Conservation (phyloP, 2,329 filamentous ascomycete species). For the Fusarium papillatum region DNA sequence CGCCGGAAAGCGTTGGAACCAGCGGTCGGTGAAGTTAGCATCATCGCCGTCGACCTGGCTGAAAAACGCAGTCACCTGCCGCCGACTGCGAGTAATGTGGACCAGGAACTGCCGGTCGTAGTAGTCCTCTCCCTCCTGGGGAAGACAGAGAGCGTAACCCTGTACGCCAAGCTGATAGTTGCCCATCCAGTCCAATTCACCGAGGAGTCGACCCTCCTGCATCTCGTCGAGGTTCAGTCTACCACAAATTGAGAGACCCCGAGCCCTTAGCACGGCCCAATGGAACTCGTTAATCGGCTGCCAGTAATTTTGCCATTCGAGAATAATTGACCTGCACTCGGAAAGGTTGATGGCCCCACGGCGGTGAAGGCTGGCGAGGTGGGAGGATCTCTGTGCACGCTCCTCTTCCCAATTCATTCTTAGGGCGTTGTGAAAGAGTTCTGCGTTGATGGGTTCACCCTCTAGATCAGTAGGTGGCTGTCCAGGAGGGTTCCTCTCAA, state of each 20-base stretch:
- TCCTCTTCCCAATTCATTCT: constrained; percentile 3
- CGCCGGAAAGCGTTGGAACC: constrained; percentile 1
- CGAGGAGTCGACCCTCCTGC: background rate
- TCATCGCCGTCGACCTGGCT: fast-evolving
- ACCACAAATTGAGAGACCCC: background rate
- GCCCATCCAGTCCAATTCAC: background rate
- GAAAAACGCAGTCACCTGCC: background rate
- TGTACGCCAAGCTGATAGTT: background rate
- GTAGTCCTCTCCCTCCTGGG: background rate
- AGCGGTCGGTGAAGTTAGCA: constrained; percentile 3
- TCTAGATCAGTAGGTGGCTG: background rate
- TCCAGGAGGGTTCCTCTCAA: background rate
- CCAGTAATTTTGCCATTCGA: background rate
- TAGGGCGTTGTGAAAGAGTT: background rate
- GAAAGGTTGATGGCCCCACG: background rate
- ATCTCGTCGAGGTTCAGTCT: background rate
- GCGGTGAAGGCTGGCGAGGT: background rate
- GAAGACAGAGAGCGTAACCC: background rate
- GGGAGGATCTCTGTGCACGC: fast-evolving
- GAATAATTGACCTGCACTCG: background rate
- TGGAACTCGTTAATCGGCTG: background rate
- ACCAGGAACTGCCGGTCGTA: background rate
- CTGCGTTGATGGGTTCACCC: background rate
- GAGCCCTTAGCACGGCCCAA: background rate
- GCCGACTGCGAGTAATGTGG: background rate